Conservation (phyloP, 1,284 basidiomycete genomes). For the Malassezia pachydermatis region DNA sequence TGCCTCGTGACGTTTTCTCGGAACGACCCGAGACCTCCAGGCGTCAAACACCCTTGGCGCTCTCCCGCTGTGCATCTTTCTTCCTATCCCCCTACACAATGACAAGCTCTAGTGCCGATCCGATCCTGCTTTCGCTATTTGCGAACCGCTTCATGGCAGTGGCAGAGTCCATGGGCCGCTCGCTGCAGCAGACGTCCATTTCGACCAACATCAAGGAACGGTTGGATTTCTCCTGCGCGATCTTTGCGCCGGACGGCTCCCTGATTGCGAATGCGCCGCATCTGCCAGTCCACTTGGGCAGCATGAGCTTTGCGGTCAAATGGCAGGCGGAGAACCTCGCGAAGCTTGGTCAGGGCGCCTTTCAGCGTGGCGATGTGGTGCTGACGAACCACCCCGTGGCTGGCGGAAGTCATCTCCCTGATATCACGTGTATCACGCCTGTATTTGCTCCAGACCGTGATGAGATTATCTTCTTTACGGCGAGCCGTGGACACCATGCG, state of each 20-base stretch:
- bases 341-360: slow-evolving; percentile 42
- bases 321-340: slow-evolving; percentile 70
- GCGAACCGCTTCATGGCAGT: slow-evolving; percentile 86
- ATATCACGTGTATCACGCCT: slow-evolving; percentile 80
- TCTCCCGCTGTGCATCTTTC: too few relatives aligned
- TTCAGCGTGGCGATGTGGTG: slow-evolving; percentile 73
- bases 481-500: slow-evolving; percentile 70
- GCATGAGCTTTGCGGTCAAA: slow-evolving; percentile 62
- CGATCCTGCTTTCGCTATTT: slow-evolving; percentile 76
- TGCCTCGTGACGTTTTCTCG: too few relatives aligned
- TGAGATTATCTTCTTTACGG: slow-evolving; percentile 82
- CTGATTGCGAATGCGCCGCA: slow-evolving; percentile 77
- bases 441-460: slow-evolving; percentile 59
- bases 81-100: neutral
- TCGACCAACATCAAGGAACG: slow-evolving; percentile 83
- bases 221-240: slow-evolving; percentile 72
- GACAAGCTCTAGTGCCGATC: slow-evolving; percentile 54
- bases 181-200: slow-evolving; percentile 74
- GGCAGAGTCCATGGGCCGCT: slow-evolving; percentile 82
- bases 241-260: slow-evolving; percentile 81
- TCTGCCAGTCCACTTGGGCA: slow-evolving; percentile 61
- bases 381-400: slow-evolving; percentile 82
- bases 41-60: too few relatives aligned
- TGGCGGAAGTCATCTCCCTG: slow-evolving; percentile 59
- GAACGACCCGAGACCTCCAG: too few relatives aligned